Base-by-base conservation (phyloP, 2,329 filamentous ascomycete genomes). In the Calonectria pseudoturangicola region DNA sequence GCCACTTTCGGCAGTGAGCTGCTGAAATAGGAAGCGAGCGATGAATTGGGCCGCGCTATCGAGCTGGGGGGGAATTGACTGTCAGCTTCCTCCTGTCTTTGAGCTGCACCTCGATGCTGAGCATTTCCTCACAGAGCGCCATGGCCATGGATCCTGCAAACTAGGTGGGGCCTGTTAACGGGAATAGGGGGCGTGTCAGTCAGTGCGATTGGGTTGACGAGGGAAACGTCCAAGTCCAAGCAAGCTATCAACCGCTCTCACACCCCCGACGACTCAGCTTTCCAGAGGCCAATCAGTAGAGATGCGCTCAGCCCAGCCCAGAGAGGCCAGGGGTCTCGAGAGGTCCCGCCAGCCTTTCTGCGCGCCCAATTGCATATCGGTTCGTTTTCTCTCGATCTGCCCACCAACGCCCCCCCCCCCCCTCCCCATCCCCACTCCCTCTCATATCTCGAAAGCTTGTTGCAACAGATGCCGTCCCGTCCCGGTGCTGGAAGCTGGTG, bases 401-500 rank as follows among this genome's bases (percentile, higher is more conserved):
- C 36, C 56, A 62, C 43, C 45, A 36, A 12, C 36, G 45, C 43
- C 48, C 66, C 27, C 50, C 65, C 41, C 51, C 65, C 36, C 33
- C 30, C 21, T n/a, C 16, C n/a, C 12, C 21, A 21, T 41, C 56
- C 56, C 56, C 56, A 58, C 51, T 58, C 56, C 39, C 56, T 62
- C 16, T 62, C 56, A 62, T 62, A 62, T 62, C 56, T 41, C 36
- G 3, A 62, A 62, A 62, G 56, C 56, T 62, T 62, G 56, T 62
- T 62, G 15, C 51, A 58, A 56, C 50, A 58, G 51, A 58, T 77
- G 68, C 76, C 74, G 73, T 78, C 68, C 75, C 74, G 65, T 77
- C 74, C 75, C 75, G 70, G 76, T 76, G 72, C 73, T 69, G 66
- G 73, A 51, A 43, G 41, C n/a, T 56, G 33, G 39, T 43, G 36